These are phyloP conservation scores for Exsudoporus frostii DNA, from an alignment of 768 basidiomycete species.

Conservation along the genomic window DNA sequence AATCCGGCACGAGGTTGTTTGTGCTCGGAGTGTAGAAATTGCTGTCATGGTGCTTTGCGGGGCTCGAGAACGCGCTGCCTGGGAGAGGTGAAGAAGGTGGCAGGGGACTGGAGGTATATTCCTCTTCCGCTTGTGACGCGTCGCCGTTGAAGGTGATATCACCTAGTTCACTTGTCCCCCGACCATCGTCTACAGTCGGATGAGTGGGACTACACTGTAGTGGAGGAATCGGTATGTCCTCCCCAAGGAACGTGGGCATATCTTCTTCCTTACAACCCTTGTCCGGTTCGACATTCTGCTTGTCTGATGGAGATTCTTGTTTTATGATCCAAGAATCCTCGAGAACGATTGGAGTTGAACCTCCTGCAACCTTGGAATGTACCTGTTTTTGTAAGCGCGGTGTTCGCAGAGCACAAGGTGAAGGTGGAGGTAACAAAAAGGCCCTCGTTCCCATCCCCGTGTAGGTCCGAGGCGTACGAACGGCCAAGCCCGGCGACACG, in stretches of 20 bases:
- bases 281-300: constrained; percentile 13
- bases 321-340: neutral
- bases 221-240: constrained; percentile 39
- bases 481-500: constrained; percentile 9
- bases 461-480: constrained; percentile 14
- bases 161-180: constrained; percentile 2
- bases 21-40: constrained; percentile 19
- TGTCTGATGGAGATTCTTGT: neutral
- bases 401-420: constrained; percentile 17
- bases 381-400: neutral
- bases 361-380: neutral
- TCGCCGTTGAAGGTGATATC: constrained; percentile 16
- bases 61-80: constrained; percentile 44
- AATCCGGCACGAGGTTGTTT: constrained; percentile 10
- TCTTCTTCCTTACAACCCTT: constrained; percentile 26
- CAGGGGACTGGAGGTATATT: constrained; percentile 43
- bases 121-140: constrained; percentile 23
- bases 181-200: neutral
- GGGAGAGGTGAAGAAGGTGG: constrained; percentile 64
- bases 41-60: constrained; percentile 4
- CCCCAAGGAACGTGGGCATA: constrained; percentile 34
- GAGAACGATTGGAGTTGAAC: neutral
- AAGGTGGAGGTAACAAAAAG: constrained; percentile 27
- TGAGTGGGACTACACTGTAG: constrained; percentile 13
- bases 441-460: constrained; percentile 14